phyloP scores from a whole-genome alignment of 495 filamentous ascomycete genomes.

The Platismatia glauca region DNA sequence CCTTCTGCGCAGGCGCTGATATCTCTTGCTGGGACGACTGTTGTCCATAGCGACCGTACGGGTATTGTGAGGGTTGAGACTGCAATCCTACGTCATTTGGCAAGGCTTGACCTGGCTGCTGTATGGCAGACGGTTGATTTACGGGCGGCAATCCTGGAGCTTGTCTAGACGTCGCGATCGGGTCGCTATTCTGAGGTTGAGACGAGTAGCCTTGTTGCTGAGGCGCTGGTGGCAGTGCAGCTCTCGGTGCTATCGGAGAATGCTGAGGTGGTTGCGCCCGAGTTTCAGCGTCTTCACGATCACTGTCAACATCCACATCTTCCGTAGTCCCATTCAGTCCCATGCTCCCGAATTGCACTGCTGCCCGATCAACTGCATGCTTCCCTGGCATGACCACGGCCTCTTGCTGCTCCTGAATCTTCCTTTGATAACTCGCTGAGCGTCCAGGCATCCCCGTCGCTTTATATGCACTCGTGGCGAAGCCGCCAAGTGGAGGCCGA shows the following conservation, averaged over 20 bases:
- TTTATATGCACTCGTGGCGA: slow-evolving; percentile 66
- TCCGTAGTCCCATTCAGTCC: slow-evolving; percentile 69
- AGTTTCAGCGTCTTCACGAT: slow-evolving; percentile 90
- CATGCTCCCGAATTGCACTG: slow-evolving; percentile 97
- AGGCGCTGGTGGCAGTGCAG: slow-evolving; percentile 74
- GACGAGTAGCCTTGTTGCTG: slow-evolving; percentile 36
- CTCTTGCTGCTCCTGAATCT: slow-evolving; percentile 88
- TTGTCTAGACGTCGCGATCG: slow-evolving; percentile 55
- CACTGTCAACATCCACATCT: slow-evolving; percentile 79
- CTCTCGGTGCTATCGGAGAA: slow-evolving; percentile 84
- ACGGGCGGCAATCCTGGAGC: slow-evolving; percentile 61
- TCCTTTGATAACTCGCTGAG: slow-evolving; percentile 67
- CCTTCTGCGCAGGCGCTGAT: slow-evolving; percentile 60
- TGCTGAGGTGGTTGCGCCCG: slow-evolving; percentile 89
- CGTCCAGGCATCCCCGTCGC: slow-evolving; percentile 52
- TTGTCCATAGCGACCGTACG: slow-evolving; percentile 55
- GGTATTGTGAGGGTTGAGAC: slow-evolving; percentile 41
- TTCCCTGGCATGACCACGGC: slow-evolving; percentile 99
- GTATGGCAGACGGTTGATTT: slow-evolving; percentile 44
- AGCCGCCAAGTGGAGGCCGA: slow-evolving; percentile 56
- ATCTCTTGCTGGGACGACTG: slow-evolving; percentile 47
- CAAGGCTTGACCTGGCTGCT: slow-evolving; percentile 14
- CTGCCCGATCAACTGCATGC: slow-evolving; percentile 82
- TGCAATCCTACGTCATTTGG: slow-evolving; percentile 37
- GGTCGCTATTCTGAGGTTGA: slow-evolving; percentile 40